Evolutionary conservation across 192 early-diverging fungal species (phyloP).

Genomic region (Chytriomyces sp.): DNA sequence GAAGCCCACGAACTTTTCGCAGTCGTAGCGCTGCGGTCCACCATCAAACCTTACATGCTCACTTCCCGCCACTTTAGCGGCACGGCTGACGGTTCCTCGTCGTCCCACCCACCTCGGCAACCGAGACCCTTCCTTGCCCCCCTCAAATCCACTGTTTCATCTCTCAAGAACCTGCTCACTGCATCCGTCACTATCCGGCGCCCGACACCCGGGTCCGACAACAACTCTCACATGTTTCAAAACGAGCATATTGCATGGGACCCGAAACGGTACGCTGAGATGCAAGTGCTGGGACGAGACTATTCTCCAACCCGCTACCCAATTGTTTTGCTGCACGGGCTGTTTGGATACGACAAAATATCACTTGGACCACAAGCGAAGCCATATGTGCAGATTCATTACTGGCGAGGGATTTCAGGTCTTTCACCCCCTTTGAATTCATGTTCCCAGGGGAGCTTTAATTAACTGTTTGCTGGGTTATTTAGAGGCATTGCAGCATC

Average conservation of each 20-base stretch:
- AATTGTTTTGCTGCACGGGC: constrained; percentile 86
- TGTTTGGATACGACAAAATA: constrained; percentile 84
- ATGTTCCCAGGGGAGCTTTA: neutral
- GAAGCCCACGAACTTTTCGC: too few relatives aligned
- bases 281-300: constrained; percentile 10
- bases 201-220: neutral
- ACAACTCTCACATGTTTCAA: neutral
- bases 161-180: neutral
- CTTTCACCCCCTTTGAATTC: neutral
- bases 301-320: constrained; percentile 78
- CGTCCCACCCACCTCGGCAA: too few relatives aligned
- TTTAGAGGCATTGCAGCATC: constrained; percentile 71
- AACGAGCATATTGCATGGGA: constrained; percentile 25
- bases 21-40: too few relatives aligned
- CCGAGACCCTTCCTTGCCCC: neutral
- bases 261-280: constrained; percentile 14
- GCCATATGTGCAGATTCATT: constrained; percentile 84
- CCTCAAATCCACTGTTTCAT: neutral
- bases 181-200: neutral
- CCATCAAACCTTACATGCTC: too few relatives aligned
- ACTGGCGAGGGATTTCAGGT: constrained; percentile 77
- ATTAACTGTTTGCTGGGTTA: constrained; percentile 86
- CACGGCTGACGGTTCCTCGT: too few relatives aligned
- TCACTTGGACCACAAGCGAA: constrained; percentile 68
- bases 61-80: too few relatives aligned